These are phyloP conservation scores for Castanopsis chinensis DNA, from an alignment of 306 rosid species.

Conservation along the genomic window DNA sequence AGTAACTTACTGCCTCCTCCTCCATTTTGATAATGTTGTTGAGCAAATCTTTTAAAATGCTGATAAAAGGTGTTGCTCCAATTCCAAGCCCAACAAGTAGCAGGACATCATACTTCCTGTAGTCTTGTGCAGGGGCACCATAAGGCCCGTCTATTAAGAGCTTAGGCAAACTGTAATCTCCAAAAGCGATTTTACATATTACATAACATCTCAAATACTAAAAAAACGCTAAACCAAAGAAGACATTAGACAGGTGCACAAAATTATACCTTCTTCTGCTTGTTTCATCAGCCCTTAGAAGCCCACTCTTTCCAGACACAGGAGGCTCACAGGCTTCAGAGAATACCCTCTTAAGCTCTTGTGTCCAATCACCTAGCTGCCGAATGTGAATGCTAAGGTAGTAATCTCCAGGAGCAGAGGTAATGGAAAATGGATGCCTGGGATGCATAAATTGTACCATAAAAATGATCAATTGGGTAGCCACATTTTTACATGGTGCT, in stretches of 20 bases:
- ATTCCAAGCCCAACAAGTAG: slow-evolving; percentile 96
- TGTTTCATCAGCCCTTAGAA: slow-evolving; percentile 95
- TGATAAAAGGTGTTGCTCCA: slow-evolving; percentile 98
- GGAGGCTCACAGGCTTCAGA: slow-evolving; percentile 94
- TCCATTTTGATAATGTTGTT: slow-evolving; percentile 91
- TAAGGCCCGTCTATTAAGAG: slow-evolving; percentile 95
- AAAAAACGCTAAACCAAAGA: background rate
- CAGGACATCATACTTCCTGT: slow-evolving; percentile 83
- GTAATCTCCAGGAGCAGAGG: slow-evolving; percentile 99
- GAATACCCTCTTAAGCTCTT: slow-evolving; percentile 88
- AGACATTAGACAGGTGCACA: slow-evolving; percentile 7
- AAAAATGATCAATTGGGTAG: background rate
- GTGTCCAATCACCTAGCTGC: slow-evolving; percentile 99
- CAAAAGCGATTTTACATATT: slow-evolving; percentile 8
- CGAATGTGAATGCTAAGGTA: slow-evolving; percentile 96
- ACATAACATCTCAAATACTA: background rate
- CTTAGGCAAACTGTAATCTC: slow-evolving; percentile 75
- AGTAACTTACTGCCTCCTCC: slow-evolving; percentile 85
- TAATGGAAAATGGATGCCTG: slow-evolving; percentile 99
- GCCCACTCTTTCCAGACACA: slow-evolving; percentile 92
- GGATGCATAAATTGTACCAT: slow-evolving; percentile 19
- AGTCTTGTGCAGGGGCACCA: slow-evolving; percentile 98
- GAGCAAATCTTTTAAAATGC: slow-evolving; percentile 91
- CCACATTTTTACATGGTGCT: background rate
- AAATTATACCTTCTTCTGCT: slow-evolving; percentile 72